Evolutionary conservation across 305 asterid genomes (phyloP).

Genomic region (Fraxinus sp.): DNA sequence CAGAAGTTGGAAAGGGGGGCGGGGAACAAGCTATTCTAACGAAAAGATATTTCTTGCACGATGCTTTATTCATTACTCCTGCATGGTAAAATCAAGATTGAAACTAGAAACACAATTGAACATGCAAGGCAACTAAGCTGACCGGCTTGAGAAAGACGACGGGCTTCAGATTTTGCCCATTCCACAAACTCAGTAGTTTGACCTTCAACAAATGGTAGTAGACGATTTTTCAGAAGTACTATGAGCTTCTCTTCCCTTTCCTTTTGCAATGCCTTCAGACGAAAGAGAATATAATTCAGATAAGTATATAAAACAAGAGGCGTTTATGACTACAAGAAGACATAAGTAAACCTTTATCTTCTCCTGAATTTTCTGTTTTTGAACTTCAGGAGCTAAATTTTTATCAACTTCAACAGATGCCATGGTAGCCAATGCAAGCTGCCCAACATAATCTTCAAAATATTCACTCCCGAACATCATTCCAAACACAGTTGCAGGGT

Average conservation of each 20-base stretch:
- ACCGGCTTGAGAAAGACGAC: constrained; percentile 75
- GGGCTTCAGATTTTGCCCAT: constrained; percentile 64
- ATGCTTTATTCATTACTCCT: constrained; percentile 6
- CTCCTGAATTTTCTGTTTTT: constrained; percentile 58
- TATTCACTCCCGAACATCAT: constrained; percentile 75
- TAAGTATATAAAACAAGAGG: constrained; percentile 1
- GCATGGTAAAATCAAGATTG: neutral
- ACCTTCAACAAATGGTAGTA: constrained; percentile 65
- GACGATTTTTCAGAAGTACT: constrained; percentile 50
- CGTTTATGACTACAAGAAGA: neutral
- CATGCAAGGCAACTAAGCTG: neutral
- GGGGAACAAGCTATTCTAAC: neutral
- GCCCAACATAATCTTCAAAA: constrained; percentile 74
- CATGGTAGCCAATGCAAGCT: constrained; percentile 66
- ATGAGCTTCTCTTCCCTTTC: constrained; percentile 75
- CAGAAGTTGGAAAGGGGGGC: neutral
- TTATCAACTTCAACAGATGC: constrained; percentile 60
- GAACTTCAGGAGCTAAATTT: constrained; percentile 51
- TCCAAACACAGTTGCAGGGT: constrained; percentile 79
- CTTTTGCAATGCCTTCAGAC: constrained; percentile 58
- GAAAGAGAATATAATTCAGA: constrained; percentile 21
- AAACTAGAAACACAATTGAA: neutral
- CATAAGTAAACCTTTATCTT: constrained; percentile 59
- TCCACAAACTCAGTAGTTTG: constrained; percentile 55
- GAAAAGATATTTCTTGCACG: neutral